Evolutionary conservation across 2,329 filamentous ascomycete genomes (phyloP).

Genomic region (Venturia asperata): DNA sequence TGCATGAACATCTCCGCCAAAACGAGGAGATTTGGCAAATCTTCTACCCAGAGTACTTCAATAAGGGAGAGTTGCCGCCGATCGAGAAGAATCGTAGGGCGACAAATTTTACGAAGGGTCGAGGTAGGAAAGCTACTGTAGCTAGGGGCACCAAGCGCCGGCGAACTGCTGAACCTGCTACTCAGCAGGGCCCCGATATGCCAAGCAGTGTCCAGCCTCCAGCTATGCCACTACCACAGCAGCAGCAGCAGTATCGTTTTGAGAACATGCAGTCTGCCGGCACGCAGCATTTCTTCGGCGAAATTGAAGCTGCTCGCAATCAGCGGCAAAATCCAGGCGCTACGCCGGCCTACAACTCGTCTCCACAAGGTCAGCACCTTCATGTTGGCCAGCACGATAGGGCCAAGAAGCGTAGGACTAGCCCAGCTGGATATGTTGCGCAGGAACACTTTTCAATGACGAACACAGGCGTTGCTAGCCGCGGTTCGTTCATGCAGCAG

Average conservation of each 20-base stretch:
- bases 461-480: not conserved
- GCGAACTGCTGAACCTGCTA: not conserved
- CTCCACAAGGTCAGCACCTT: not conserved
- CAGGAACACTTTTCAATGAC: not conserved
- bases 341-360: not conserved
- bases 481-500: not conserved
- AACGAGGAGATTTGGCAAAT: not conserved
- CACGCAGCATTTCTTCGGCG: not conserved
- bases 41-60: constrained; percentile 7
- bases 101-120: not conserved
- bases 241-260: not conserved
- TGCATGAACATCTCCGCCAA: constrained; percentile 6
- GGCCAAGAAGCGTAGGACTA: not conserved
- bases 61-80: not conserved
- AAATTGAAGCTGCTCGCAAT: not conserved
- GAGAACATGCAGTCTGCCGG: not conserved
- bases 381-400: not conserved
- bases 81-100: not conserved
- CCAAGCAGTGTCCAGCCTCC: not conserved
- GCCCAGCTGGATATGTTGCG: not conserved
- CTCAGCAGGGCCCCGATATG: not conserved
- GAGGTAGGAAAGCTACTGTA: not conserved
- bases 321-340: not conserved
- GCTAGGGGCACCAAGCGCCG: not conserved
- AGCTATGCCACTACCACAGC: not conserved